Evolutionary conservation across 371 early-diverging fungal species (phyloP), one percentile per base, ranked within the genome.

Genomic region (Blyttiomyces sp.): DNA sequence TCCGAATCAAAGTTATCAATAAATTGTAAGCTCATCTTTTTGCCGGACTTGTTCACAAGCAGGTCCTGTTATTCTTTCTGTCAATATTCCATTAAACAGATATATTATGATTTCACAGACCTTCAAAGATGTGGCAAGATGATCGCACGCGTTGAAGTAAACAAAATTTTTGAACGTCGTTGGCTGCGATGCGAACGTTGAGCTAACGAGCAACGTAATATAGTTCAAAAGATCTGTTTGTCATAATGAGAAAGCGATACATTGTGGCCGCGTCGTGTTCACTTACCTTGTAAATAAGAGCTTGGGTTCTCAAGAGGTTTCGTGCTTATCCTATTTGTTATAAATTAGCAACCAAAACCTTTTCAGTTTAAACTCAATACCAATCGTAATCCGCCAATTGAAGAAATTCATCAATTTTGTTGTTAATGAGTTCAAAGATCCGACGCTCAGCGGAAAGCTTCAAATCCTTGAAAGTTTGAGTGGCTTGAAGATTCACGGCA

Each of bases 331-430:
- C 65, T 66, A 34, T 30, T 16, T 17, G 42, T 2, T 4, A 31
- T 23, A 4, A 0, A 19, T 23, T 33, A 2, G 7, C 21, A 42
- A 54, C 17, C 5, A 0, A 56, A 49, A 4, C 19, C 36, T 3
- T 26, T 19, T 30, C 48, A 35, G 21, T 9, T 16, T 42, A 39
- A 19, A 55, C 24, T 23, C 13, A 44, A 27, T 26, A 70, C 91
- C 91, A 93, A 27, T 94, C 91, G 64, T 91, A 92, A 59, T 89
- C 90, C 6, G 89, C 82, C 27, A 87, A 49, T 48, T 89, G 88
- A 42, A 93, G 70, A 51, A 90, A 90, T 43, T 86, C 86, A 63
- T 92, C 90, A 50, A 91, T 74, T 67, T 92, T 94, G 53, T 78
- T 76, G 58, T 92, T 88, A 26, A 93, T 82, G 9, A 93, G 67